These are phyloP conservation scores for Uronychia setigera DNA, from an alignment of 73 alveolate genomes.

Conservation along the genomic window DNA sequence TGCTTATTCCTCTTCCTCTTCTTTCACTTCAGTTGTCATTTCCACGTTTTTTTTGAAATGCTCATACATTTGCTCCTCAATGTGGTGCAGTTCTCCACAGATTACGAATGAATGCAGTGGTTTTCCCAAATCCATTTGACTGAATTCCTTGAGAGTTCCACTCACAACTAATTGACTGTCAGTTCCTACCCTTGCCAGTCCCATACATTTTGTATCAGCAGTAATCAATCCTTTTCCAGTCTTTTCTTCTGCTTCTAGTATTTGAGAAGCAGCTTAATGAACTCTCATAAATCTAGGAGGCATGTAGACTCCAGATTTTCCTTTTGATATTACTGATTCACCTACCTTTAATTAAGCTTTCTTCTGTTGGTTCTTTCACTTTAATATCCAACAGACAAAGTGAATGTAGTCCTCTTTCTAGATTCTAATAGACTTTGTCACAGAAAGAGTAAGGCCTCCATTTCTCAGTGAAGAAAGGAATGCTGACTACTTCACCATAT, in stretches of 20 bases:
- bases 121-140: constrained; percentile 88
- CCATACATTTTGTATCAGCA: constrained; percentile 85
- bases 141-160: constrained; percentile 74
- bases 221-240: constrained; percentile 61
- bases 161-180: constrained; percentile 75
- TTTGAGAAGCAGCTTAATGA: constrained; percentile 81
- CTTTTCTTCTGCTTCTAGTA: constrained; percentile 93
- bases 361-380: constrained; percentile 97
- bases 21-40: neutral
- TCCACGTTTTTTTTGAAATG: neutral
- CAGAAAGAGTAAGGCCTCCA: constrained; percentile 99
- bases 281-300: constrained; percentile 98
- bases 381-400: constrained; percentile 96
- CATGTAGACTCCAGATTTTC: constrained; percentile 72
- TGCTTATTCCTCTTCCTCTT: too few species aligned
- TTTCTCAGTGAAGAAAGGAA: constrained; percentile 98
- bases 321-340: constrained; percentile 4
- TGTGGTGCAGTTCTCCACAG: constrained; percentile 89
- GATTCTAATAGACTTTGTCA: constrained; percentile 93
- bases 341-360: constrained; percentile 85
- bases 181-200: constrained; percentile 96
- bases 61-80: constrained; percentile 81
- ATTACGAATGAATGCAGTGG: constrained; percentile 96
- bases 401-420: constrained; percentile 95
- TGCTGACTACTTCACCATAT: constrained; percentile 99